Conservation (phyloP, 352 stramenopile genomes). For the Pythium folliculosum region DNA sequence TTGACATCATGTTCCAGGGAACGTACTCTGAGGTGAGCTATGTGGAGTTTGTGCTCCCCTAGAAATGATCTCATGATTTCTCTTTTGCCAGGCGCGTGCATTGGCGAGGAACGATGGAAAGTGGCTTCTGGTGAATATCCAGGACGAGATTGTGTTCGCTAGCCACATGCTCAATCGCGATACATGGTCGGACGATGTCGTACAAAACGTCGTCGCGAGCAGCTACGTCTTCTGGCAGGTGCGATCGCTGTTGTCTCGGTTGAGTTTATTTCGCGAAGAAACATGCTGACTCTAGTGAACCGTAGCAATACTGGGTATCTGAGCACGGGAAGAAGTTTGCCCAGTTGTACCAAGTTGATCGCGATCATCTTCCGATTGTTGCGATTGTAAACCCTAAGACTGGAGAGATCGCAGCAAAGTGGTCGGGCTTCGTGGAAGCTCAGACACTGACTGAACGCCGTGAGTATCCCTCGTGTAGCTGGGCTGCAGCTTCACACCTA, state of each 20-base stretch:
- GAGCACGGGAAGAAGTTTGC: conserved; percentile 86
- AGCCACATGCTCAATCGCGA: conserved; percentile 96
- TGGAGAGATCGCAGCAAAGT: conserved; percentile 65
- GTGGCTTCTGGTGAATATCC: conserved; percentile 95
- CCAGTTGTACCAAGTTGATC: conserved; percentile 78
- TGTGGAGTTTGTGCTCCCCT: background rate
- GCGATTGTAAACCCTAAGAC: conserved; percentile 79
- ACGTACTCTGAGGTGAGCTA: conserved; percentile 65
- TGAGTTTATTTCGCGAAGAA: background rate
- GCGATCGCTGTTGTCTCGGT: background rate
- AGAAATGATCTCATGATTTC: background rate
- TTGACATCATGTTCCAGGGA: conserved; percentile 77
- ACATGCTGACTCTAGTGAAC: background rate
- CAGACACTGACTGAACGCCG: conserved; percentile 74
- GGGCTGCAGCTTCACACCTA: background rate
- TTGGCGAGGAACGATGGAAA: conserved; percentile 86
- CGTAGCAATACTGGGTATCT: conserved; percentile 72
- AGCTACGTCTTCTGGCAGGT: conserved; percentile 96
- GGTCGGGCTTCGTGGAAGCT: conserved; percentile 70
- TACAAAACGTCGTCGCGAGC: conserved; percentile 93
- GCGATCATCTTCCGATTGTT: conserved; percentile 64
- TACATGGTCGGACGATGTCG: conserved; percentile 94
- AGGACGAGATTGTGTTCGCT: conserved; percentile 93
- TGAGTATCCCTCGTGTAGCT: conserved; percentile 29
- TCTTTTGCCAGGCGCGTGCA: conserved; percentile 42